Conservation (phyloP, 2,329 filamentous ascomycete species). For the Cladorrhinum sp. region DNA sequence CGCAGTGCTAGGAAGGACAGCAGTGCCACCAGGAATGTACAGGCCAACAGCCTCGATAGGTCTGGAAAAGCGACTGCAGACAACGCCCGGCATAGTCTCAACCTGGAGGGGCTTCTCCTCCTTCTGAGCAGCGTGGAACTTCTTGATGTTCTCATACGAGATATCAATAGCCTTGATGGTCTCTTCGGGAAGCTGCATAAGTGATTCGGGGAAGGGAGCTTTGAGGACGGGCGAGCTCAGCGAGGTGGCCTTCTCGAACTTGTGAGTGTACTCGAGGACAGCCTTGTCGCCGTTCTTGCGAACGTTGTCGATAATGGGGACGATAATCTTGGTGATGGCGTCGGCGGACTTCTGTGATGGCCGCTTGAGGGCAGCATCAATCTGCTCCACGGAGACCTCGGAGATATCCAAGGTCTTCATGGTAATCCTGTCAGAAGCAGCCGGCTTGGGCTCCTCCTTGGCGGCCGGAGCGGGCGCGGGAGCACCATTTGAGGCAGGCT, state of each 20-base stretch:
- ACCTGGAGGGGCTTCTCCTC: conserved; percentile 79
- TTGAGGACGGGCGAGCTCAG: conserved; percentile 84
- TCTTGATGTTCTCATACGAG: conserved; percentile 90
- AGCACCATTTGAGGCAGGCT: conserved; percentile 36
- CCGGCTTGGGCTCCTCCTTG: conserved; percentile 39
- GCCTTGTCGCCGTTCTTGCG: conserved; percentile 81
- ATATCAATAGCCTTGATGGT: conserved; percentile 90
- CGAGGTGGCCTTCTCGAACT: conserved; percentile 94
- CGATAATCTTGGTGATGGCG: conserved; percentile 84
- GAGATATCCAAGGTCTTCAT: conserved; percentile 78
- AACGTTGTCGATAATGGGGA: conserved; percentile 87
- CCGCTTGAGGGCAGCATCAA: conserved; percentile 74
- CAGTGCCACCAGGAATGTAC: conserved; percentile 93
- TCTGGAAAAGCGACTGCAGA: conserved; percentile 88
- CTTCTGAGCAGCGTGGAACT: conserved; percentile 89
- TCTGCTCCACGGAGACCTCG: conserved; percentile 59
- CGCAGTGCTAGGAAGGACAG: conserved; percentile 93
- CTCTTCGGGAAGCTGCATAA: conserved; percentile 83
- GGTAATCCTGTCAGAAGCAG: conserved; percentile 56
- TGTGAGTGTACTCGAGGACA: conserved; percentile 90
- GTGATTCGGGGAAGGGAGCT: conserved; percentile 78
- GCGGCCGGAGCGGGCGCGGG: conserved; percentile 35
- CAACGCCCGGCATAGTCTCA: conserved; percentile 96
- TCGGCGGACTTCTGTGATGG: conserved; percentile 96
- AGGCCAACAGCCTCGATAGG: conserved; percentile 95